Base-by-base conservation (phyloP, 257 asterid species). In the Przewalskia tangutica region DNA sequence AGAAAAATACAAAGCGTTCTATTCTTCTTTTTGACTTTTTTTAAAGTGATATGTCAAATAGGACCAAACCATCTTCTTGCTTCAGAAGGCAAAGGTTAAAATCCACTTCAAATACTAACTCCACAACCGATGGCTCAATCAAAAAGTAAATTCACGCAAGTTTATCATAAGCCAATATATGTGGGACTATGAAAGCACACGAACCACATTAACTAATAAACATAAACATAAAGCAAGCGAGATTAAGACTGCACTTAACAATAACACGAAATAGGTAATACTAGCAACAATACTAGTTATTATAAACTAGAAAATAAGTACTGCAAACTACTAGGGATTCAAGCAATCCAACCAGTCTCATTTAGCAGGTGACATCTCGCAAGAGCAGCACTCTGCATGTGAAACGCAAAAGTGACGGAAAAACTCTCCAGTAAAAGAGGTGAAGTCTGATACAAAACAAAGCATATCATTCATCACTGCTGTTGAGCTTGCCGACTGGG, bases 301-400 rank as follows among this genome's bases (percentile, higher is more conserved):
- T 89, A 84, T 79, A 75, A 82, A 85, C 92, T 87, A 90, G 87
- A 89, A 86, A 85, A 88, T 86, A 73, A 90, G 85, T 81, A 88
- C 71, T 20, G 81, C 85, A 91, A 84, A 83, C 90, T 86, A 88
- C 84, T 79, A 75, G 80, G 70, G 78, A 86, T 66, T 85, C 85
- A 85, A 85, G 91, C 91, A 90, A 91, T 85, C 90, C 93, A 89
- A 89, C 87, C 88, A 84, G 91, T 82, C 88, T 84, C 82, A 83
- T 80, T 79, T 23, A 73, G 84, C 83, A 73, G 82, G 81, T 82
- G 86, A 83, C 87, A 88, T 85, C 89, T 81, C 46, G 84, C 89
- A 83, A 82, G 86, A 86, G 86, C 84, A 84, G 76, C 91, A 85
- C 85, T 83, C 83, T 59, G 89, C 91, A 82, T 85, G 80, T 70